Percentiles rank a stretch among this genome's conserved stretches.
Evolutionary conservation across 345 rosid species (phyloP).

Genomic region (Limnanthes douglasii): DNA sequence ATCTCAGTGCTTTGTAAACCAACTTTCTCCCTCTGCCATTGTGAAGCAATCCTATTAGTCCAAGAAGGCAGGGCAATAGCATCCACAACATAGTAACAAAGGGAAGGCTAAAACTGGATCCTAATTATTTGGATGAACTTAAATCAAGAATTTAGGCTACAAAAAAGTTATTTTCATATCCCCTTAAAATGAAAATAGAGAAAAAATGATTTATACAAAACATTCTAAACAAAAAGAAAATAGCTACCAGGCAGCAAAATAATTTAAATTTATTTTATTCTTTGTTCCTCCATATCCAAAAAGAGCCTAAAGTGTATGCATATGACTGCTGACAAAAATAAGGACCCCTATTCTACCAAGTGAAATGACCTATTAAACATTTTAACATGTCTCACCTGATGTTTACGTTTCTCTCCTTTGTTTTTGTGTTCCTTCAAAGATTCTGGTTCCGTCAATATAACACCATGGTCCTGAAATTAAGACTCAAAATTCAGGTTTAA

Average conservation of each 20-base stretch:
- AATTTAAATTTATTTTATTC: conserved; percentile 2
- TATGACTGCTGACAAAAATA: too few relatives aligned
- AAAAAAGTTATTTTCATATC: too few relatives aligned
- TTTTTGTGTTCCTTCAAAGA: conserved; percentile 7
- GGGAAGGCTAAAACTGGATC: neutral
- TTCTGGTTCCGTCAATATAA: conserved; percentile 7
- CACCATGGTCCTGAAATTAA: conserved; percentile 2
- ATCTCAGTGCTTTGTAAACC: conserved; percentile 68
- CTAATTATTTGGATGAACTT: neutral
- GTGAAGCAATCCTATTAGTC: neutral
- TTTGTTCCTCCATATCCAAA: too few relatives aligned
- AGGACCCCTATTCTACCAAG: too few relatives aligned
- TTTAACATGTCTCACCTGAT: too few relatives aligned
- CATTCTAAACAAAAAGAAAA: too few relatives aligned
- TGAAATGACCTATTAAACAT: too few relatives aligned
- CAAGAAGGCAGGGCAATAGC: neutral
- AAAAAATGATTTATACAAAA: too few relatives aligned
- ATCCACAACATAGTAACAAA: neutral
- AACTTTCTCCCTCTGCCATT: conserved; percentile 44
- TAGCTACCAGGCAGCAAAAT: too few relatives aligned
- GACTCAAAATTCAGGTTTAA: conserved; percentile 1
- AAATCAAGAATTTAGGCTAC: conserved; percentile 3
- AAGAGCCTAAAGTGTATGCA: too few relatives aligned
- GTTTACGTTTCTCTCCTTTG: conserved; percentile 26
- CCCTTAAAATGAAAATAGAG: too few relatives aligned